These are phyloP conservation scores for Hemileia vastatrix DNA, from an alignment of 1,284 basidiomycete genomes.

Conservation along the genomic window DNA sequence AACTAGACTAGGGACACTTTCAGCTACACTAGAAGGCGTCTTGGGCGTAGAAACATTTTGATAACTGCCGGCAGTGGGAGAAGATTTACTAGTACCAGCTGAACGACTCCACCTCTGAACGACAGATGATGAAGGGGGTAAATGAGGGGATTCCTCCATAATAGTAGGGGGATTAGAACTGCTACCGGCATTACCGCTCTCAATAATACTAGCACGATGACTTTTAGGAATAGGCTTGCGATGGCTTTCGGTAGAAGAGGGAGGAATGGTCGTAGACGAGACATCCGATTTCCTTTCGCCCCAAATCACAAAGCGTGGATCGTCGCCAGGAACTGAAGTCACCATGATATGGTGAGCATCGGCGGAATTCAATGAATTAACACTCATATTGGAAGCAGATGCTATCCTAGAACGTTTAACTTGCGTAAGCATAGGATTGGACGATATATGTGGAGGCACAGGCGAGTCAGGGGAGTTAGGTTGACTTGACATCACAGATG, in stretches of 20 bases:
- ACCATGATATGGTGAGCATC: slow-evolving; percentile 28
- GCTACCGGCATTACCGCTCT: slow-evolving; percentile 23
- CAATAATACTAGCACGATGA: too few species aligned
- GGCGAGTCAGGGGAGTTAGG: slow-evolving; percentile 23
- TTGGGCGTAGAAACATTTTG: too few species aligned
- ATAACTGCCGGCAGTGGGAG: too few species aligned
- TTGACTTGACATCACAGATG: slow-evolving; percentile 8
- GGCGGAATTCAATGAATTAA: slow-evolving; percentile 15
- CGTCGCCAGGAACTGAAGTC: slow-evolving; percentile 54
- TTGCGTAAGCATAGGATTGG: slow-evolving; percentile 3
- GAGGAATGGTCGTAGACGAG: too few species aligned
- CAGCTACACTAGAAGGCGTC: slow-evolving; percentile 33
- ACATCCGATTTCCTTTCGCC: slow-evolving; percentile 43
- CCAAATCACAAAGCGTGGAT: slow-evolving; percentile 80
- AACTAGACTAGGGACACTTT: background rate
- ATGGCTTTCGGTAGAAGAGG: too few species aligned
- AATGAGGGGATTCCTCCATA: background rate
- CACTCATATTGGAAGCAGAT: slow-evolving; percentile 24
- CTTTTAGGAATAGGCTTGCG: too few species aligned
- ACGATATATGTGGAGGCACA: background rate
- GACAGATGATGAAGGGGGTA: slow-evolving; percentile 10
- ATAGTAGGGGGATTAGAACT: slow-evolving; percentile 6
- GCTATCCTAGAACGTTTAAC: slow-evolving; percentile 13
- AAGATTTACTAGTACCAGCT: too few species aligned
- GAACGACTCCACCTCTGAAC: too few species aligned